Base-by-base conservation (phyloP, 192 early-diverging fungal species). In the Spizellomyces sp. region DNA sequence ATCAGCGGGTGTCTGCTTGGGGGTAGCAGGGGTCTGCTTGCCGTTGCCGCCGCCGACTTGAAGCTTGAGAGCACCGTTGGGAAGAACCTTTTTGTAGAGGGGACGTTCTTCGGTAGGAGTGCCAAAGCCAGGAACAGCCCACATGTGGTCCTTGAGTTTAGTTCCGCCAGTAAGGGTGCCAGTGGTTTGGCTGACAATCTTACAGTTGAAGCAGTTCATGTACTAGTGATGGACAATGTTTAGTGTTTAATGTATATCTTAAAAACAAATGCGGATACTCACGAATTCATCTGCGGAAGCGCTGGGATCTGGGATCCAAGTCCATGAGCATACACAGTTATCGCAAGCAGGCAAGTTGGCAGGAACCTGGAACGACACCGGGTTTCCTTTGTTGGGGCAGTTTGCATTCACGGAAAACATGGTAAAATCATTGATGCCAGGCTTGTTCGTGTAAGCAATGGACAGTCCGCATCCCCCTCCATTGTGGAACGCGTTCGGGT, bases 141-240 rank as follows among this genome's bases (percentile, higher is more conserved):
- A 64, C 9, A 52, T 27, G 47, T 65, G 46, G 45, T 36, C n/a
- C 4, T 14, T 46, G 45, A 9, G 58, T 8, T 55, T 55, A 12
- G 19, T 12, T 14, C 22, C 36, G 41, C 68, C 68, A 22, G 36
- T 27, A 6, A 60, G 5, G n/a, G 48, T 58, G 9, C 42, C 48
- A 6, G n/a, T 15, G 58, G 19, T 45, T 9, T 8, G 8, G 14
- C 36, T 45, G 17, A 15, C 12, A 45, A 64, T 44, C 19, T 10
- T 22, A 19, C 63, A 64, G 43, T 19, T 44, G 45, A 70, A 70
- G 68, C 68, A 70, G 58, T 70, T 70, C 58, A 64, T 70, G 68
- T 70, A 70, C 66, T 41, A 42, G 41, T 62, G 41, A 36, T 62
- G 41, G 61, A 42, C 14, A 14, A 45, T 45, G 15, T 22, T 45